Percentiles rank a stretch among this genome's conserved stretches.
phyloP scores from a whole-genome alignment of 2,329 filamentous ascomycete genomes.

The Kalmusia sp. region DNA sequence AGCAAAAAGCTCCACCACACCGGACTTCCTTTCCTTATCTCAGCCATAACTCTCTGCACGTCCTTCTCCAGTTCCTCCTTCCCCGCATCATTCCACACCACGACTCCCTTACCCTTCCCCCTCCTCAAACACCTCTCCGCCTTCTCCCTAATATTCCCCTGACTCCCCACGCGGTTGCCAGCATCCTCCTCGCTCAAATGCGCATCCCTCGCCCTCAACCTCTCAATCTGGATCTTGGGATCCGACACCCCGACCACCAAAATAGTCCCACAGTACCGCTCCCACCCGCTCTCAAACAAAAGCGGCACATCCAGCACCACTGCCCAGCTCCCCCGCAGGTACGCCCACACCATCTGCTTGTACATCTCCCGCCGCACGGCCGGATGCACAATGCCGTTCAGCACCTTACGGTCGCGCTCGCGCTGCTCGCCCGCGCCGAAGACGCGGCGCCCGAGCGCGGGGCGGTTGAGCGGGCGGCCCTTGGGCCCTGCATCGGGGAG shows the following conservation, averaged over 20 bases:
- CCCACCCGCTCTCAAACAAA: slow-evolving; percentile 87
- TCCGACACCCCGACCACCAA: slow-evolving; percentile 87
- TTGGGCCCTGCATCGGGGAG: slow-evolving; percentile 65
- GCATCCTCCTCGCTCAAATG: slow-evolving; percentile 87
- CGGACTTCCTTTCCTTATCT: slow-evolving; percentile 70
- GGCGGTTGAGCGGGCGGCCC: slow-evolving; percentile 81
- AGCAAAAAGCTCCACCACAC: slow-evolving; percentile 83
- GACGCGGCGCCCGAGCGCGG: slow-evolving; percentile 82
- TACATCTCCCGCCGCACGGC: slow-evolving; percentile 86
- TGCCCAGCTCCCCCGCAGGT: slow-evolving; percentile 80
- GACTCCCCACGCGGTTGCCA: slow-evolving; percentile 82
- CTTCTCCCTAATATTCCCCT: slow-evolving; percentile 86
- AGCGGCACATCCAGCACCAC: slow-evolving; percentile 92
- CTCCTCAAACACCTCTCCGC: slow-evolving; percentile 75
- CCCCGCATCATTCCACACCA: slow-evolving; percentile 89
- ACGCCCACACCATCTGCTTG: slow-evolving; percentile 73
- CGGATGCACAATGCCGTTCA: slow-evolving; percentile 93
- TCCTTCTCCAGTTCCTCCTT: slow-evolving; percentile 72
- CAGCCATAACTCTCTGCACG: slow-evolving; percentile 69
- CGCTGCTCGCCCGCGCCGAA: slow-evolving; percentile 80
- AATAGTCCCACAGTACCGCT: slow-evolving; percentile 83
- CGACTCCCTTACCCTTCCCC: slow-evolving; percentile 69
- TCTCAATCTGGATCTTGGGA: slow-evolving; percentile 79
- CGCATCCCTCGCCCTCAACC: slow-evolving; percentile 76
- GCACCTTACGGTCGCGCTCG: slow-evolving; percentile 72